Evolutionary conservation across 257 asterid species (phyloP).

Genomic region (Schizonepeta tenuifolia): DNA sequence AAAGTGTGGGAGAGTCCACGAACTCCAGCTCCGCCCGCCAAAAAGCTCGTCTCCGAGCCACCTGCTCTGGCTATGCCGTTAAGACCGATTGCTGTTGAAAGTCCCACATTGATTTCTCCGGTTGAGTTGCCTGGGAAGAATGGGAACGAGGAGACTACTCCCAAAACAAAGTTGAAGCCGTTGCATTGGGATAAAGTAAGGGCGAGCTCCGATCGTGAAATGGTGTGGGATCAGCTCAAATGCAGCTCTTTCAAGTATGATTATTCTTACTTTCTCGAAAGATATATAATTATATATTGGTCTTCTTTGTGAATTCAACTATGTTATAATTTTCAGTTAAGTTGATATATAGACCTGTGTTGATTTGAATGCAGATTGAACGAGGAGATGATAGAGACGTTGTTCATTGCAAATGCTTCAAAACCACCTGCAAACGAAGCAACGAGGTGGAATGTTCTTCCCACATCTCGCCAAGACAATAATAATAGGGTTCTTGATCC

Average conservation of each 20-base stretch:
- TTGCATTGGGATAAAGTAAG: constrained; percentile 99
- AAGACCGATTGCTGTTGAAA: constrained; percentile 50
- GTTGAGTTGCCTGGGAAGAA: constrained; percentile 53
- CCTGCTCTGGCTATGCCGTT: constrained; percentile 54
- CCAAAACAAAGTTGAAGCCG: constrained; percentile 88
- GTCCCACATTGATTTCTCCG: constrained; percentile 60
- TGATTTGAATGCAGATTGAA: constrained; percentile 67
- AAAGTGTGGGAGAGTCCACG: constrained; percentile 67
- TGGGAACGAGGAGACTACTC: constrained; percentile 54
- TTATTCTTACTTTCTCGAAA: not conserved
- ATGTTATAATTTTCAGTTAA: constrained; percentile 4
- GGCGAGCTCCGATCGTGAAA: constrained; percentile 92
- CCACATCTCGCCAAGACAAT: constrained; percentile 59
- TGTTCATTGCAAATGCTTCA: constrained; percentile 72
- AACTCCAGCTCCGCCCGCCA: constrained; percentile 59
- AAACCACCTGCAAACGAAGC: constrained; percentile 64
- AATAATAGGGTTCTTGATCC: constrained; percentile 87
- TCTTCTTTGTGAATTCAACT: constrained; percentile 6
- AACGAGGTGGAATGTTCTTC: constrained; percentile 63
- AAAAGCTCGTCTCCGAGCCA: constrained; percentile 44
- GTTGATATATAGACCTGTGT: constrained; percentile 1
- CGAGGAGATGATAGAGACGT: constrained; percentile 95
- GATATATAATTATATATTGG: not conserved
- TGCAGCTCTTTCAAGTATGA: constrained; percentile 91
- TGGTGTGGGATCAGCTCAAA: constrained; percentile 99